phyloP scores from a whole-genome alignment of 768 basidiomycete species.

The Boletus sensibilis region DNA sequence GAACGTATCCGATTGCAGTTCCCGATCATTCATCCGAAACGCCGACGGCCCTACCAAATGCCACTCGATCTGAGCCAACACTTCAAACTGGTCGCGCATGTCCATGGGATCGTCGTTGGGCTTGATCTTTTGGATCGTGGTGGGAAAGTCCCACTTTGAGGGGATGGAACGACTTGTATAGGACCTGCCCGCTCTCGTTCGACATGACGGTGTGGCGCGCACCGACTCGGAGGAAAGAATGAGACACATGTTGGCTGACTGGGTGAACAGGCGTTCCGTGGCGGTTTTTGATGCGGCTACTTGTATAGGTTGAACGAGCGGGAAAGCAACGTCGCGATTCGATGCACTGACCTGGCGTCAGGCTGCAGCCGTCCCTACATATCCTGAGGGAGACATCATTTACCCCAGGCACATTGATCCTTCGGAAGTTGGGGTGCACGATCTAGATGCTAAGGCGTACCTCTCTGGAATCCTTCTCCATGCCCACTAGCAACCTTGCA shows the following conservation, averaged over 20 bases:
- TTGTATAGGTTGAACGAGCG: neutral
- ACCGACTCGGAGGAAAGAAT: neutral
- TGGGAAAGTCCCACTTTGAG: neutral
- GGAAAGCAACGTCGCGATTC: neutral
- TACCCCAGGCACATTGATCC: neutral
- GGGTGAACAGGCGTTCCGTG: neutral
- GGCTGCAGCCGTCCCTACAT: neutral
- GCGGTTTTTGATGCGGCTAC: neutral
- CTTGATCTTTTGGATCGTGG: constrained; percentile 27
- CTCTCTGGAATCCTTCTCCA: too few species aligned
- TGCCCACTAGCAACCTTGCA: too few species aligned
- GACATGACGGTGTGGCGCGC: neutral
- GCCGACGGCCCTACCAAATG: neutral
- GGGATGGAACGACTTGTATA: neutral
- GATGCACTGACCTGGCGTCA: neutral
- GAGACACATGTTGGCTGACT: neutral
- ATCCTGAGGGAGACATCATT: neutral
- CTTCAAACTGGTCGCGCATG: constrained; percentile 23
- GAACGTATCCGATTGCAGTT: neutral
- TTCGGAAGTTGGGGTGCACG: neutral
- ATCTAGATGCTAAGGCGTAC: neutral
- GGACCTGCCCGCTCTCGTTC: neutral
- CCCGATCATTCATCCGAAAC: neutral
- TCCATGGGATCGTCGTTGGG: constrained; percentile 21
- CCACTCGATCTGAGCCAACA: neutral